phyloP scores from a whole-genome alignment of 495 filamentous ascomycete genomes.

The Halenospora varia region DNA sequence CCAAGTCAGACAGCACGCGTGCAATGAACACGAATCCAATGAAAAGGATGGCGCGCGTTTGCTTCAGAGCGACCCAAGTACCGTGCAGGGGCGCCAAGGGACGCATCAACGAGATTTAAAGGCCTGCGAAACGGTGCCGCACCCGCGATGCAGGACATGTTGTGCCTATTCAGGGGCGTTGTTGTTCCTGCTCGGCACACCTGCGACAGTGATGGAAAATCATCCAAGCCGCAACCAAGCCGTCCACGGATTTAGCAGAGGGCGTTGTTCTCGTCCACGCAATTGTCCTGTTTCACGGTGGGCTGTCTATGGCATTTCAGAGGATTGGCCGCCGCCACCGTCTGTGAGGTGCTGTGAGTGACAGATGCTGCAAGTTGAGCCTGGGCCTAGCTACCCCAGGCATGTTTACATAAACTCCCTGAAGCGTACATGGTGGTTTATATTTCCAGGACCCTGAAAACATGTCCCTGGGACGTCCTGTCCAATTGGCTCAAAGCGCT shows the following conservation, averaged over 20 bases:
- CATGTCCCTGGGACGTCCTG: not conserved
- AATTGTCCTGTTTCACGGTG: not conserved
- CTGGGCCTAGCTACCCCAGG: no score
- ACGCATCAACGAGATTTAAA: not conserved
- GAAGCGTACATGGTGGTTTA: not conserved
- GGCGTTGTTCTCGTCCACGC: no score
- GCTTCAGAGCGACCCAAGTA: not conserved
- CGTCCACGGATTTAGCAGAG: no score
- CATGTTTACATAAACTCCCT: no score
- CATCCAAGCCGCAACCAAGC: not conserved
- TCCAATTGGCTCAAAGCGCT: not conserved
- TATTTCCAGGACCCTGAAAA: not conserved
- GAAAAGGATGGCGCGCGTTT: not conserved
- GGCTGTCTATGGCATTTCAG: no score
- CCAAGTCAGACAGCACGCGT: conserved; percentile 11
- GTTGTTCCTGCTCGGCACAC: not conserved
- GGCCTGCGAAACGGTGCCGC: not conserved
- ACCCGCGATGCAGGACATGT: not conserved
- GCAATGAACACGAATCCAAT: conserved; percentile 3
- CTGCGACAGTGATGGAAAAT: not conserved
- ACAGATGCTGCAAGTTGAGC: no score
- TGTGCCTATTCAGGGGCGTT: not conserved
- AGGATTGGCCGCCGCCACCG: not conserved
- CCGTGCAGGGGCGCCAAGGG: not conserved
- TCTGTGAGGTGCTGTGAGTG: not conserved